Evolutionary conservation across 257 asterid genomes (phyloP).

Genomic region (Solanum chiquidenum): DNA sequence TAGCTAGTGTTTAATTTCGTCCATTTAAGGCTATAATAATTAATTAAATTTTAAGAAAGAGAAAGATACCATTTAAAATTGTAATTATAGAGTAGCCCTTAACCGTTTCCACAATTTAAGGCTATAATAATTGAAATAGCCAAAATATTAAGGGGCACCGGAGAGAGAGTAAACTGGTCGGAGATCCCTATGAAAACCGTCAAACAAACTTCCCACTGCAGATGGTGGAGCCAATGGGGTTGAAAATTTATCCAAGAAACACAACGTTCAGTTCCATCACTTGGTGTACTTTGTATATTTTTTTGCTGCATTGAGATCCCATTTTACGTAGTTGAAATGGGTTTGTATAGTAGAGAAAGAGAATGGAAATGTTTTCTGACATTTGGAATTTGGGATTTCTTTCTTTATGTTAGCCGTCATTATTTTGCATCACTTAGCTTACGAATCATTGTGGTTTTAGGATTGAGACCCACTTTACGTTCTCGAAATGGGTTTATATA

Average conservation of each 20-base stretch:
- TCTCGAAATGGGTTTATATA: not conserved
- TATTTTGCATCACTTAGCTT: not conserved
- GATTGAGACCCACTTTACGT: not conserved
- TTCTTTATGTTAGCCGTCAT: not conserved
- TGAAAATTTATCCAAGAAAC: constrained; percentile 2
- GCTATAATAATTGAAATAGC: not conserved
- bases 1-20: no score
- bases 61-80: no score
- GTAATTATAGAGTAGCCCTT: not conserved
- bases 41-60: no score
- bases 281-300: not conserved
- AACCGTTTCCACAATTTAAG: not conserved
- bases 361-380: not conserved
- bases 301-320: not conserved
- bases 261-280: constrained; percentile 8
- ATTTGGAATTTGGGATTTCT: not conserved
- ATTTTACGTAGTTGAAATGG: not conserved
- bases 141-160: not conserved
- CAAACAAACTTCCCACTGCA: not conserved
- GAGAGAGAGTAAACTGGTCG: not conserved
- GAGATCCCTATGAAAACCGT: not conserved
- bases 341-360: not conserved
- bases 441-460: not conserved
- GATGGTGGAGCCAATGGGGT: not conserved
- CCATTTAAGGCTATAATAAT: no score